These are phyloP conservation scores for Zhuliangozyma parablackwelliae DNA, from an alignment of 1,139 yeast genomes.

Conservation along the genomic window DNA sequence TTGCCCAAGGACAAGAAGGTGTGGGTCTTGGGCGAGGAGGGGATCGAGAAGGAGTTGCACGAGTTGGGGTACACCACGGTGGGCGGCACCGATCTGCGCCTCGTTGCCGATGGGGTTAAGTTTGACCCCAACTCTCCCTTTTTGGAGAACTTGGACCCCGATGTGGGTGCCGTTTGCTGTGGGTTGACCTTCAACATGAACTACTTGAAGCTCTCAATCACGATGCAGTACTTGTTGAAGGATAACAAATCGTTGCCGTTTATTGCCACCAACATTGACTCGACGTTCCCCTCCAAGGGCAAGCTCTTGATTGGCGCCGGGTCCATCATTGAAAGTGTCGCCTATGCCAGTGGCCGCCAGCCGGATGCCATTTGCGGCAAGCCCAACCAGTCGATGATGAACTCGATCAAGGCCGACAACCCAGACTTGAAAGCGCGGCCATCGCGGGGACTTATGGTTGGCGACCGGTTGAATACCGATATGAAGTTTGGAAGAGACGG, in stretches of 20 bases:
- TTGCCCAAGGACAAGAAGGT: conserved; percentile 56
- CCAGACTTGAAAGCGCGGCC: conserved; percentile 47
- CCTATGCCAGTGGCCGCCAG: conserved; percentile 68
- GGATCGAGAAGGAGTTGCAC: conserved; percentile 39
- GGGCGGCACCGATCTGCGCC: conserved; percentile 38
- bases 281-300: conserved; percentile 90
- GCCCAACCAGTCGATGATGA: conserved; percentile 87
- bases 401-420: conserved; percentile 73
- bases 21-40: conserved; percentile 46
- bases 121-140: conserved; percentile 32
- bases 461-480: conserved; percentile 93
- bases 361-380: conserved; percentile 77
- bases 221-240: conserved; percentile 68
- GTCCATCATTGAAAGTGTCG: conserved; percentile 77
- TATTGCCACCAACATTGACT: conserved; percentile 92
- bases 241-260: conserved; percentile 65
- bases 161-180: conserved; percentile 83
- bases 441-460: conserved; percentile 78
- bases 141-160: conserved; percentile 51
- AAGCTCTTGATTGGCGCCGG: conserved; percentile 92
- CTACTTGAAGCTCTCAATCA: conserved; percentile 75
- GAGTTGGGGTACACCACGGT: conserved; percentile 40
- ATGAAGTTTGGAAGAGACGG: conserved; percentile 88
- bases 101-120: conserved; percentile 25
- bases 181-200: conserved; percentile 77